These are phyloP conservation scores for Didymella segeticola DNA, from an alignment of 2,329 filamentous ascomycete species.

Conservation along the genomic window DNA sequence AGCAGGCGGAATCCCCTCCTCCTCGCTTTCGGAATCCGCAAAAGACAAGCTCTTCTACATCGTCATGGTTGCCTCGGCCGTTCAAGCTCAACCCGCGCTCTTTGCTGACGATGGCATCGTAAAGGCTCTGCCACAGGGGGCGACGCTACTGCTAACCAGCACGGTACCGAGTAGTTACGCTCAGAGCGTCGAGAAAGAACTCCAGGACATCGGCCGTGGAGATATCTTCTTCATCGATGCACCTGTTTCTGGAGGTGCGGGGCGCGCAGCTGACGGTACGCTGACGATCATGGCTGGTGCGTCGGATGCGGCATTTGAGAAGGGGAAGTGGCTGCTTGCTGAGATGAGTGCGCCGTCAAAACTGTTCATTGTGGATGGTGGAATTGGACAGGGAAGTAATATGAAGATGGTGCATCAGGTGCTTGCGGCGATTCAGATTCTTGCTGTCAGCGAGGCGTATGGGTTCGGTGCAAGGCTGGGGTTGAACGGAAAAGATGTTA, in stretches of 20 bases:
- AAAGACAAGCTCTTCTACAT: slow-evolving; percentile 66
- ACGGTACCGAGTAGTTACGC: slow-evolving; percentile 74
- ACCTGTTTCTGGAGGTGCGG: slow-evolving; percentile 74
- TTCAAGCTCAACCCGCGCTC: slow-evolving; percentile 71
- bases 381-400: slow-evolving; percentile 61
- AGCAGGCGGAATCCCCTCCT: slow-evolving; percentile 66
- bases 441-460: slow-evolving; percentile 63
- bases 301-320: slow-evolving; percentile 62
- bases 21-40: slow-evolving; percentile 68
- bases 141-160: slow-evolving; percentile 71
- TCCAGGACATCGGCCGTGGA: slow-evolving; percentile 61
- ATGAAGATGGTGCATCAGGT: slow-evolving; percentile 67
- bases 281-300: slow-evolving; percentile 78
- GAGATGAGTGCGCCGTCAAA: slow-evolving; percentile 68
- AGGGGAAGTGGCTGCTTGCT: slow-evolving; percentile 65
- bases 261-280: slow-evolving; percentile 72
- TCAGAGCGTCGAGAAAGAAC: slow-evolving; percentile 63
- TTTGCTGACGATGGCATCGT: slow-evolving; percentile 64
- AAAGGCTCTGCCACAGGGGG: slow-evolving; percentile 60
- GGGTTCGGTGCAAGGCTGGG: slow-evolving; percentile 62
- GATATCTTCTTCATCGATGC: slow-evolving; percentile 74
- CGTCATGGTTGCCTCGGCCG: slow-evolving; percentile 77
- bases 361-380: slow-evolving; percentile 62
- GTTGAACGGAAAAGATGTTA: slow-evolving; percentile 58
- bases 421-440: slow-evolving; percentile 65